Evolutionary conservation across 352 stramenopile species (phyloP).

Genomic region (Phytophthora sojae): DNA sequence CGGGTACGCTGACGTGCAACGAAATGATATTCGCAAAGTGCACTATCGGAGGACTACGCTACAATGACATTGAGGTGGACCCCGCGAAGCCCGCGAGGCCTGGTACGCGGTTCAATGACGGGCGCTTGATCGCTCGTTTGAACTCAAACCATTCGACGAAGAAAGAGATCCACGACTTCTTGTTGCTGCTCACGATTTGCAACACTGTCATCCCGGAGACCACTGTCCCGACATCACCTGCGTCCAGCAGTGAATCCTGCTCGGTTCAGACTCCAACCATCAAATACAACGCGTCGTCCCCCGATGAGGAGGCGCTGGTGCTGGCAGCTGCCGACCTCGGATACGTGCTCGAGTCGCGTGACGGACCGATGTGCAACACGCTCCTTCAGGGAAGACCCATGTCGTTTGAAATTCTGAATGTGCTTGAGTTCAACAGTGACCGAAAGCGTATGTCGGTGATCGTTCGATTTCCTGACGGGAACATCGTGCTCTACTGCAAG

Average conservation of each 20-base stretch:
- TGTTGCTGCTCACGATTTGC: conserved; percentile 86
- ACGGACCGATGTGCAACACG: conserved; percentile 74
- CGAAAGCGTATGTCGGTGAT: conserved; percentile 99
- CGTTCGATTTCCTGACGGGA: conserved; percentile 80
- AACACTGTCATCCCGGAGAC: conserved; percentile 90
- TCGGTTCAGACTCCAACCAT: conserved; percentile 34
- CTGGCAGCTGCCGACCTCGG: conserved; percentile 77
- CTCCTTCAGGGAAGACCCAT: conserved; percentile 67
- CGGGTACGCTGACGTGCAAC: conserved; percentile 86
- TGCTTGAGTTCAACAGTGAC: conserved; percentile 98
- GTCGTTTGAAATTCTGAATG: conserved; percentile 94
- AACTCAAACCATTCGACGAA: conserved; percentile 86
- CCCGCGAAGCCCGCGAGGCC: conserved; percentile 45
- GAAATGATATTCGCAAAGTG: conserved; percentile 94
- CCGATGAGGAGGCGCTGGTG: conserved; percentile 85
- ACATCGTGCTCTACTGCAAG: conserved; percentile 87
- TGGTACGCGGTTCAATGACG: conserved; percentile 85
- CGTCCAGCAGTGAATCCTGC: conserved; percentile 29
- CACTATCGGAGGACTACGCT: conserved; percentile 90
- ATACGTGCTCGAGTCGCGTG: conserved; percentile 71
- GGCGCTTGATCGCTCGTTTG: conserved; percentile 70
- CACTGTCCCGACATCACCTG: conserved; percentile 34
- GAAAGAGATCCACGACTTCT: conserved; percentile 87
- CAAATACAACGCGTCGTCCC: conserved; percentile 89
- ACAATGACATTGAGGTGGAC: conserved; percentile 89